Conservation (phyloP, 345 rosid species). For the Sisymbrium irio region DNA sequence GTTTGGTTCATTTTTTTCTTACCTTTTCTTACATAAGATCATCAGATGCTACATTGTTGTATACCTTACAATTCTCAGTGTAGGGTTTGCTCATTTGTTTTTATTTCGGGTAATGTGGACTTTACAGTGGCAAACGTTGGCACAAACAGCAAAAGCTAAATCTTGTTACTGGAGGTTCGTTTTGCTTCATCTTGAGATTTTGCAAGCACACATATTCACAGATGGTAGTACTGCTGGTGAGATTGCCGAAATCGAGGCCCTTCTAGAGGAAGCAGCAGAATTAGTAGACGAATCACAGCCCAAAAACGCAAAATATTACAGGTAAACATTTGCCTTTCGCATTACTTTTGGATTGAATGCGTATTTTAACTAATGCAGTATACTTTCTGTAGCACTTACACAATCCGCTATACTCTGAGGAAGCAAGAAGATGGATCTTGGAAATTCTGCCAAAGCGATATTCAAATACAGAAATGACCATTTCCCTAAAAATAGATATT, state of each 20-base stretch:
- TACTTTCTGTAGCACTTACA: constrained; percentile 57
- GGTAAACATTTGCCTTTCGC: constrained; percentile 40
- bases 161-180: constrained; percentile 94
- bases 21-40: neutral
- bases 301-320: constrained; percentile 77
- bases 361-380: neutral
- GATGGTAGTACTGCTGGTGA: constrained; percentile 48
- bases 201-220: constrained; percentile 60
- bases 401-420: constrained; percentile 60
- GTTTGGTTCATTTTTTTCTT: neutral
- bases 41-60: neutral
- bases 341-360: neutral
- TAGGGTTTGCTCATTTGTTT: constrained; percentile 16
- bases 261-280: constrained; percentile 95
- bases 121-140: constrained; percentile 85
- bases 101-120: neutral
- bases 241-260: constrained; percentile 77
- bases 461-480: constrained; percentile 52
- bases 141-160: constrained; percentile 64
- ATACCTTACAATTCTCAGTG: neutral
- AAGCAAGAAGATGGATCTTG: constrained; percentile 85
- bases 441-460: constrained; percentile 75
- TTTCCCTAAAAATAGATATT: neutral
- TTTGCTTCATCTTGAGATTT: constrained; percentile 64
- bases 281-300: constrained; percentile 78